phyloP scores from a whole-genome alignment of 257 asterid species.

The Solanum infundibuliforme region DNA sequence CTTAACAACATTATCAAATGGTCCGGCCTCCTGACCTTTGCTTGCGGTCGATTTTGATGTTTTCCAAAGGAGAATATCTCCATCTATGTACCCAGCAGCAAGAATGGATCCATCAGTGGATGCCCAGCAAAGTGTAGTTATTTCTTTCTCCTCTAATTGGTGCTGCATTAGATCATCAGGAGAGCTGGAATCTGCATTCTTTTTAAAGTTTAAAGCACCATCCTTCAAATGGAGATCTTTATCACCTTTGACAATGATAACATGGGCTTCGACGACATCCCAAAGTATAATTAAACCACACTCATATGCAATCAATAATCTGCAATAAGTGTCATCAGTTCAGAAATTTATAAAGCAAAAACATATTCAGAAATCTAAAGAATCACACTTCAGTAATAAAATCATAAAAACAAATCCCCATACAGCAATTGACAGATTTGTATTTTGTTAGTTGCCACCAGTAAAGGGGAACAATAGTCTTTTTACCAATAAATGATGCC shows the following conservation, averaged over 20 bases:
- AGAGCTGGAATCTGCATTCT: slow-evolving; percentile 19
- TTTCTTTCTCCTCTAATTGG: slow-evolving; percentile 68
- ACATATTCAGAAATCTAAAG: neutral
- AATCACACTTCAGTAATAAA: neutral
- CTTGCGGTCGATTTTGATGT: slow-evolving; percentile 29
- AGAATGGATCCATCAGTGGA: slow-evolving; percentile 72
- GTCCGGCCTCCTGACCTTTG: slow-evolving; percentile 34
- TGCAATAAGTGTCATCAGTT: slow-evolving; percentile 18
- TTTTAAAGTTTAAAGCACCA: slow-evolving; percentile 23
- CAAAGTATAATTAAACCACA: slow-evolving; percentile 78
- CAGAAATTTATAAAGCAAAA: neutral
- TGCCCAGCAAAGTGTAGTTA: slow-evolving; percentile 88
- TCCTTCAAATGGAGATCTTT: slow-evolving; percentile 57
- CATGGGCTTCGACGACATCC: slow-evolving; percentile 59
- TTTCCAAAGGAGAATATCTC: slow-evolving; percentile 84
- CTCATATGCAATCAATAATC: slow-evolving; percentile 77
- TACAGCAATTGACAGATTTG: neutral
- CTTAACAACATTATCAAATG: slow-evolving; percentile 54
- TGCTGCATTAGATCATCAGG: slow-evolving; percentile 26
- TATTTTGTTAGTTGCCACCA: neutral
- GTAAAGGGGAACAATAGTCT: neutral
- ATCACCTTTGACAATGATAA: slow-evolving; percentile 57
- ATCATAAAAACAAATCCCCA: neutral
- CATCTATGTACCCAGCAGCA: slow-evolving; percentile 81
- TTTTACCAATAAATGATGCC: neutral